These are phyloP conservation scores for Geranomyces variabilis DNA, from an alignment of 192 early-diverging fungal species.

Conservation along the genomic window DNA sequence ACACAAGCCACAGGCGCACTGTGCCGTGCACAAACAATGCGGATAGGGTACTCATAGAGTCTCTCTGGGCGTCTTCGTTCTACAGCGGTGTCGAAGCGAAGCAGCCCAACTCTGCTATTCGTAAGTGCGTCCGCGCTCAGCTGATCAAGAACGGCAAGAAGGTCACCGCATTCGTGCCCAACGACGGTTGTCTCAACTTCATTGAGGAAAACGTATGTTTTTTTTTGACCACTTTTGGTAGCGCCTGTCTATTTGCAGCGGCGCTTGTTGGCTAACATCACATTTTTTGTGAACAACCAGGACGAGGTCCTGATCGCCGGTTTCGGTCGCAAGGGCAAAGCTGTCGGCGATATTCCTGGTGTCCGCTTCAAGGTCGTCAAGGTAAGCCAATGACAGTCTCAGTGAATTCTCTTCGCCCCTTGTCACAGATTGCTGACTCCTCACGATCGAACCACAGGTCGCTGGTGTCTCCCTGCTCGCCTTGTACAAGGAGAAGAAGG, in stretches of 20 bases:
- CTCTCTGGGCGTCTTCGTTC: too few species aligned
- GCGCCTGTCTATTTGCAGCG: too few species aligned
- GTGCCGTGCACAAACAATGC: too few species aligned
- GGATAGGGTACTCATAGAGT: too few species aligned
- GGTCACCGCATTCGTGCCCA: constrained; percentile 99
- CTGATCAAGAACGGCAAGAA: constrained; percentile 99
- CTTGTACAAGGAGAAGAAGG: constrained; percentile 99
- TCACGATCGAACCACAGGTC: too few species aligned
- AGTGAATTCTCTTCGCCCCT: too few species aligned
- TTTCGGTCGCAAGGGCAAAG: constrained; percentile 99
- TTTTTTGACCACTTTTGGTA: too few species aligned
- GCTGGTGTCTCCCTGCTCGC: constrained; percentile 98
- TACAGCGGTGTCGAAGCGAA: constrained; percentile 99
- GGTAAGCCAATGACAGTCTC: background rate
- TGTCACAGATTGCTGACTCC: too few species aligned
- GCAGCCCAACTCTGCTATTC: constrained; percentile 99
- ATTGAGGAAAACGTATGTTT: constrained; percentile 95
- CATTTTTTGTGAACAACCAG: constrained; percentile 6
- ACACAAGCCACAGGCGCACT: too few species aligned
- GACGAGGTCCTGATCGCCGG: constrained; percentile 99
- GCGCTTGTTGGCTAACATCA: background rate
- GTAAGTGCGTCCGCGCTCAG: constrained; percentile 99
- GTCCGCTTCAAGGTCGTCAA: constrained; percentile 96
- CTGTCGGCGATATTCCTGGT: constrained; percentile 99
- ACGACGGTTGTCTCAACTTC: constrained; percentile 99